Evolutionary conservation across 257 asterid species (phyloP), one percentile per base, ranked within the genome.

Genomic region (Solanum chiquidenum): DNA sequence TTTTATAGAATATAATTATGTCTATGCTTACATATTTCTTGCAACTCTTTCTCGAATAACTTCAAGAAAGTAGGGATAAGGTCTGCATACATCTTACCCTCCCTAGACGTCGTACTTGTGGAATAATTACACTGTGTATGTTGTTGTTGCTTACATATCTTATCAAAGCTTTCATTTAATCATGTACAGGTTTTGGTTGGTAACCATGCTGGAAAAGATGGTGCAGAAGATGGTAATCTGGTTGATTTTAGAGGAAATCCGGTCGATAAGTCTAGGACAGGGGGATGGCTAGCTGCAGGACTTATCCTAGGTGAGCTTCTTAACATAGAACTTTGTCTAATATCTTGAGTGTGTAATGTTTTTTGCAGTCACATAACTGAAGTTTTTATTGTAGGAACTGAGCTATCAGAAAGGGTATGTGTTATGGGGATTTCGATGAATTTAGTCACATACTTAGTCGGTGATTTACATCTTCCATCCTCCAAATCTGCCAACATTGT

Each of bases 351-450:
- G 11, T 38, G 5, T 9, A 55, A 3, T 13, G 86, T 9, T 73
- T 55, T 71, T 46, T 82, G 10, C 3, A 86, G 44, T 13, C n/a
- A 64, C 6, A 31, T 29, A 42, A 58, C 62, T 52, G 1, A 34
- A 29, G 55, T n/a, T 12, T 52, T 52, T 52, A 52, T 31, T 64
- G 3, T 62, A 96, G 99, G 98, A 18, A 93, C 98, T 16, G 99
- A 96, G 92, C 90, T 96, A 68, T 96, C 99, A 0, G 99, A 96
- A 86, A 92, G 99, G 93, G 90, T 96, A 3, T 93, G 96, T 69
- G 99, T 95, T 85, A 96, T 96, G 95, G 99, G 99, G 8, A 96
- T 96, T 75, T 91, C 98, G 10, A 94, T 95, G 98, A 96, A 96
- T 71, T 12, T 96, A 90, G 98, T 96, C 85, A 96, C 99, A 33